Percentiles rank a stretch among this genome's conserved stretches.
These are phyloP conservation scores for Cyberlindnera suaveolens DNA, from an alignment of 805 yeast species.

Conservation along the genomic window DNA sequence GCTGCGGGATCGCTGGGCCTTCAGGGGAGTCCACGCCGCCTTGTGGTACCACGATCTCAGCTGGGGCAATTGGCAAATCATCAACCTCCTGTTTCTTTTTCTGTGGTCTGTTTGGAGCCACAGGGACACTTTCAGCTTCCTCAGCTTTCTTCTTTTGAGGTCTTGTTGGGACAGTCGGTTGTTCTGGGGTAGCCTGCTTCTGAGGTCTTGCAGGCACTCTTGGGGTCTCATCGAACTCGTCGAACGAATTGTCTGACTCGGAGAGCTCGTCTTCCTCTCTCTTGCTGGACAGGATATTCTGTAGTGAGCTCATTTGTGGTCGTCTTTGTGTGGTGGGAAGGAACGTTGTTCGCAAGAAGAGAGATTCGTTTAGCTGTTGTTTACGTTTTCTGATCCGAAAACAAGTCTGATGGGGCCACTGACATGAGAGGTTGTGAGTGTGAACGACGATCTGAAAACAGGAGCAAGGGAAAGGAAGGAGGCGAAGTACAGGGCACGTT, in stretches of 20 bases:
- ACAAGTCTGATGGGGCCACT: not conserved
- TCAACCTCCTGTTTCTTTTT: slow-evolving; percentile 1
- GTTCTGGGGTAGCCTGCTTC: not conserved
- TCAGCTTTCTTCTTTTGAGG: slow-evolving; percentile 2
- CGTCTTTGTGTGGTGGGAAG: not conserved
- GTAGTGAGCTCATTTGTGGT: slow-evolving; percentile 3
- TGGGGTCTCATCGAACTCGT: slow-evolving; percentile 1
- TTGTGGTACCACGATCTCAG: not conserved
- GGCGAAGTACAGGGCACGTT: too few species aligned
- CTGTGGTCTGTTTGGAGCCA: slow-evolving; percentile 9
- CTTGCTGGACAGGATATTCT: slow-evolving; percentile 3
- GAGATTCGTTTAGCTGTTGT: not conserved
- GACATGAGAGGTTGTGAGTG: too few species aligned
- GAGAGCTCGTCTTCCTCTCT: not conserved
- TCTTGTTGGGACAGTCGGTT: slow-evolving; percentile 10
- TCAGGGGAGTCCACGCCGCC: not conserved
- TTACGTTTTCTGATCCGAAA: not conserved
- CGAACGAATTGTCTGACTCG: not conserved
- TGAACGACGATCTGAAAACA: too few species aligned
- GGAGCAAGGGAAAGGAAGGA: too few species aligned
- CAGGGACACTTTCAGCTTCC: not conserved
- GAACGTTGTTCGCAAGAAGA: too few species aligned
- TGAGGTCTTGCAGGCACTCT: too few species aligned
- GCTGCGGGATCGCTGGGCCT: slow-evolving; percentile 9
- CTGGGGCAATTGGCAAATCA: not conserved